Conservation (phyloP, 2,329 filamentous ascomycete species). For the Xylariaceae sp. region DNA sequence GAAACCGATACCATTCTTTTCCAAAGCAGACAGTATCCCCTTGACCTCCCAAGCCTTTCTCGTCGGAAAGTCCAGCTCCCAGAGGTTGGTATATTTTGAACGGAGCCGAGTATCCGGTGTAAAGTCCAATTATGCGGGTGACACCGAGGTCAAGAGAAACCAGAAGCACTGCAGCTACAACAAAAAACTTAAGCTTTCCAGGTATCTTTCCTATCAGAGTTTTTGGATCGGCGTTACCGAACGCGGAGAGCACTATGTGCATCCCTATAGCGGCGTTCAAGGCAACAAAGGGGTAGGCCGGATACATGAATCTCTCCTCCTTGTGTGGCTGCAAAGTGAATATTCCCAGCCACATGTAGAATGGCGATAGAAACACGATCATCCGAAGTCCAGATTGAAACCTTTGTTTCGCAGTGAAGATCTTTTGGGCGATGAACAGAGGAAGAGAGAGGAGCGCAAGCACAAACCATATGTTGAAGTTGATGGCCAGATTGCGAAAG, state of each 20-base stretch:
- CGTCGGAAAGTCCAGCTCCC: conserved; percentile 46
- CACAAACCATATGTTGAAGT: conserved; percentile 93
- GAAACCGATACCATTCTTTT: conserved; percentile 98
- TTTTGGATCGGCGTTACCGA: conserved; percentile 67
- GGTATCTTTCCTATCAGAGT: conserved; percentile 69
- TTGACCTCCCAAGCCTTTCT: conserved; percentile 47
- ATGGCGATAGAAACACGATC: conserved; percentile 74
- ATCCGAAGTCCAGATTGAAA: conserved; percentile 70
- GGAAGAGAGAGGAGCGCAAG: conserved; percentile 73
- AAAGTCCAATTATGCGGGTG: conserved; percentile 70
- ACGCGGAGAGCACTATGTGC: conserved; percentile 71
- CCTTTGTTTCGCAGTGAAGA: conserved; percentile 57
- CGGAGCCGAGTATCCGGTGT: conserved; percentile 80
- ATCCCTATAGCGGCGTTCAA: conserved; percentile 83
- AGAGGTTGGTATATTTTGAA: conserved; percentile 67
- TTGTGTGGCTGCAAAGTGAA: conserved; percentile 95
- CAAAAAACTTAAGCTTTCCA: conserved; percentile 65
- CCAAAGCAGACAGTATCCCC: conserved; percentile 80
- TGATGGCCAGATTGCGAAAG: conserved; percentile 81
- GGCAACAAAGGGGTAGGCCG: conserved; percentile 83
- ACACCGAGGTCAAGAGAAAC: conserved; percentile 63
- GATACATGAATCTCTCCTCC: conserved; percentile 98
- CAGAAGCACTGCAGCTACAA: conserved; percentile 58
- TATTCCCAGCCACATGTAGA: conserved; percentile 91
- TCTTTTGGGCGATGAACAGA: conserved; percentile 69